A percentile compares a stretch with the other conserved stretches of the same genome.
Conservation (phyloP, 2,329 filamentous ascomycete genomes). For the Diatrype stigma region DNA sequence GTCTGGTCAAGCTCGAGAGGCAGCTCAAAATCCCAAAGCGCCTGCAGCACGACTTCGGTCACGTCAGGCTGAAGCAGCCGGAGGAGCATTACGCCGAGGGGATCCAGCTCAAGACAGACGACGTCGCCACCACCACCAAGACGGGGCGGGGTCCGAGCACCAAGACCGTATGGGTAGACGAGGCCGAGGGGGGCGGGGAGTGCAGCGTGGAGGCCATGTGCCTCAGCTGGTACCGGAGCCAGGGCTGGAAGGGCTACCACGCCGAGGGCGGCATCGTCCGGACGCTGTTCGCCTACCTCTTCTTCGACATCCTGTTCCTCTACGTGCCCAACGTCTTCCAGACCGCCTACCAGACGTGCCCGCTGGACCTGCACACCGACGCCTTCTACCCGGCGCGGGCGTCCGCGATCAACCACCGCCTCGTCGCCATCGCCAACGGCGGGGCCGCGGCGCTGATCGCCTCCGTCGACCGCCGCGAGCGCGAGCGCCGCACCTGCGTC, state of each 20-base stretch:
- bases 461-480: constrained; percentile 63
- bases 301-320: constrained; percentile 88
- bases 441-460: constrained; percentile 63
- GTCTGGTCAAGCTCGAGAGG: constrained; percentile 86
- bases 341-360: constrained; percentile 90
- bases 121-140: constrained; percentile 31
- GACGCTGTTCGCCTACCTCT: constrained; percentile 87
- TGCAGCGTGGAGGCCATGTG: constrained; percentile 95
- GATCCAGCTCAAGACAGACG: constrained; percentile 66
- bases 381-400: constrained; percentile 83
- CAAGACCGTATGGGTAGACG: constrained; percentile 87
- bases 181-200: constrained; percentile 61
- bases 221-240: constrained; percentile 73
- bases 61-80: constrained; percentile 74
- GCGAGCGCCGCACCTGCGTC: constrained; percentile 73
- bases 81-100: constrained; percentile 73
- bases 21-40: constrained; percentile 77
- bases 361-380: constrained; percentile 88
- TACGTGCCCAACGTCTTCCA: constrained; percentile 97
- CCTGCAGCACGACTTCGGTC: constrained; percentile 87
- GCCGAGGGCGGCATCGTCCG: constrained; percentile 85
- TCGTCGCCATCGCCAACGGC: constrained; percentile 86
- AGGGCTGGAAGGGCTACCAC: constrained; percentile 94
- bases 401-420: constrained; percentile 81
- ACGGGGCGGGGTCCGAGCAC: constrained; percentile 45